These are phyloP conservation scores for Hypocreales sp. DNA, from an alignment of 2,329 filamentous ascomycete species.

Conservation along the genomic window DNA sequence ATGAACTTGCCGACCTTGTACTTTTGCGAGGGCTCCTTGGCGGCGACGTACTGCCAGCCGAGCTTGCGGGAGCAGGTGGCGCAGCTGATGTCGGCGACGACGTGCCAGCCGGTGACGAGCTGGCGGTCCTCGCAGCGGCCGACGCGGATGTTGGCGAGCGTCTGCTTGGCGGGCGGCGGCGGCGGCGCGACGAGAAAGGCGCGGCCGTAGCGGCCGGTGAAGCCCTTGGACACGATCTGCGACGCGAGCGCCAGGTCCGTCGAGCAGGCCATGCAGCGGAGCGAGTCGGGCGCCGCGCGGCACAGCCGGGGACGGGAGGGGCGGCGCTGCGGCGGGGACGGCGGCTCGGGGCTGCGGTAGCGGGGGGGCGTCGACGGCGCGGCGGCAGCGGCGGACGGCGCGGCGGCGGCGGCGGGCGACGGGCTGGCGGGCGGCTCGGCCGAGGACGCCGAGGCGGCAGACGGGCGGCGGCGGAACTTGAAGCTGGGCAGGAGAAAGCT, in stretches of 20 bases:
- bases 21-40: slow-evolving; percentile 39
- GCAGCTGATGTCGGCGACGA: slow-evolving; percentile 49
- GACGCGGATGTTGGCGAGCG: slow-evolving; percentile 38
- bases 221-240: slow-evolving; percentile 50
- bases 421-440: slow-evolving; percentile 7
- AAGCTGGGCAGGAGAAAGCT: slow-evolving; percentile 36
- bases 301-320: slow-evolving; percentile 15
- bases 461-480: slow-evolving; percentile 24
- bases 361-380: neutral
- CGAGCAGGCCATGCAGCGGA: slow-evolving; percentile 43
- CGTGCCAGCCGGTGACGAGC: slow-evolving; percentile 46
- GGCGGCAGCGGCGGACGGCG: slow-evolving; percentile 1
- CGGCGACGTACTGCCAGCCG: slow-evolving; percentile 56
- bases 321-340: neutral
- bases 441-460: slow-evolving; percentile 17
- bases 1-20: slow-evolving; percentile 60
- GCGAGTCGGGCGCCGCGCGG: slow-evolving; percentile 33
- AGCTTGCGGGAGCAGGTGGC: slow-evolving; percentile 37
- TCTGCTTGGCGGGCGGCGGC: slow-evolving; percentile 8
- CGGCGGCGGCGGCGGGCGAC: slow-evolving; percentile 11
- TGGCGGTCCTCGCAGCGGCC: slow-evolving; percentile 39
- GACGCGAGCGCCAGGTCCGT: slow-evolving; percentile 43
- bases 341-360: neutral
- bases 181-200: slow-evolving; percentile 41
- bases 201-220: slow-evolving; percentile 49